Evolutionary conservation across 371 early-diverging fungal species (phyloP).

Genomic region (Parasitella parasitica): DNA sequence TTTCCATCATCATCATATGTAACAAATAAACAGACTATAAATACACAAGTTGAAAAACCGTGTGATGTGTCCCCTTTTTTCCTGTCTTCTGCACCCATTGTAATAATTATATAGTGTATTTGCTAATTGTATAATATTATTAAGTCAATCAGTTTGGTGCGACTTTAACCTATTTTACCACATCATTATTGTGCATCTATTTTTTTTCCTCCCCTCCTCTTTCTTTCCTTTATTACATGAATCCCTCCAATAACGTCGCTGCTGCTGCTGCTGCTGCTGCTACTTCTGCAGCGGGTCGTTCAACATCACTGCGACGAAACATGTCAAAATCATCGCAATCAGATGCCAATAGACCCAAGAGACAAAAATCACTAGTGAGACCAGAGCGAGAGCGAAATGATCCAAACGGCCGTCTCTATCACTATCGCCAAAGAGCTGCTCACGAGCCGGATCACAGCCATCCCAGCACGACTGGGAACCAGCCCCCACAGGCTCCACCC

Average conservation of each 20-base stretch:
- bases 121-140: too few species aligned
- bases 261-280: background rate
- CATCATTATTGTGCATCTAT: constrained; percentile 2
- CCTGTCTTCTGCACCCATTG: too few species aligned
- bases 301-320: constrained; percentile 16
- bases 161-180: constrained; percentile 2
- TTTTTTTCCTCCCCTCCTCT: background rate
- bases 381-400: constrained; percentile 68
- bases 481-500: constrained; percentile 14
- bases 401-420: constrained; percentile 53
- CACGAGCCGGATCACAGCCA: constrained; percentile 17
- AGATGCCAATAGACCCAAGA: constrained; percentile 4
- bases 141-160: constrained; percentile 17
- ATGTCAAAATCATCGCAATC: constrained; percentile 12
- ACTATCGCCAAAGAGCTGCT: constrained; percentile 52
- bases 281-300: background rate
- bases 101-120: too few species aligned
- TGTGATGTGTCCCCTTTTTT: background rate
- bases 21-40: background rate
- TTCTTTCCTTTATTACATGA: constrained; percentile 1
- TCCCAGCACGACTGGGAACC: constrained; percentile 40
- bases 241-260: background rate
- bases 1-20: background rate
- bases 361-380: constrained; percentile 68
- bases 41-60: background rate